phyloP scores from a whole-genome alignment of 2,329 filamentous ascomycete genomes.

The Neofusicoccum laricinum region DNA sequence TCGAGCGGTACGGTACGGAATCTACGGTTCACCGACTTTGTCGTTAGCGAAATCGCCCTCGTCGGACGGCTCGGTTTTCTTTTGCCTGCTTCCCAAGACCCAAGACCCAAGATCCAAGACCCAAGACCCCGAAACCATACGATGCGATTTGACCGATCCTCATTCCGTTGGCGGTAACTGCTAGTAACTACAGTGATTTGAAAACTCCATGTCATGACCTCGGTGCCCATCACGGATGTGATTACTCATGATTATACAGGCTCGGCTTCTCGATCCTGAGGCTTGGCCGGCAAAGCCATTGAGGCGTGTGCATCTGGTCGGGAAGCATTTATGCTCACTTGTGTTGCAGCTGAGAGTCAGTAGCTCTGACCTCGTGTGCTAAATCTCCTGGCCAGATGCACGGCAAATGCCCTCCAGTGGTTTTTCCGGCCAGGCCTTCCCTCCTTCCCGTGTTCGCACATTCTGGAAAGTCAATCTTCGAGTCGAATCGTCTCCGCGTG shows the following conservation, averaged over 20 bases:
- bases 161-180: conserved; percentile 5
- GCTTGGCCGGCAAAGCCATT: not conserved
- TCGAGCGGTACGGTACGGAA: conserved; percentile 16
- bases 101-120: not conserved
- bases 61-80: conserved; percentile 7
- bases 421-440: not conserved
- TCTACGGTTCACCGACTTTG: conserved; percentile 15
- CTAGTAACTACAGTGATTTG: conserved; percentile 14
- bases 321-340: not conserved
- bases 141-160: conserved; percentile 13
- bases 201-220: conserved; percentile 1
- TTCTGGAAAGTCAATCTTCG: not conserved
- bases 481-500: not conserved
- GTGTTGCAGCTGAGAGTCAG: not conserved
- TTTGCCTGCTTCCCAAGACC: not conserved
- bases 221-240: conserved; percentile 1
- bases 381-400: not conserved
- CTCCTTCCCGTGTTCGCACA: not conserved
- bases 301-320: not conserved
- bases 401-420: not conserved
- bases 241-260: conserved; percentile 13
- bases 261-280: conserved; percentile 2
- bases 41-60: conserved; percentile 11
- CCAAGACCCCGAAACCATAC: not conserved
- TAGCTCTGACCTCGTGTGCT: not conserved